phyloP scores from a whole-genome alignment of 2,329 filamentous ascomycete genomes.

The Pyricularia pennisetigena region DNA sequence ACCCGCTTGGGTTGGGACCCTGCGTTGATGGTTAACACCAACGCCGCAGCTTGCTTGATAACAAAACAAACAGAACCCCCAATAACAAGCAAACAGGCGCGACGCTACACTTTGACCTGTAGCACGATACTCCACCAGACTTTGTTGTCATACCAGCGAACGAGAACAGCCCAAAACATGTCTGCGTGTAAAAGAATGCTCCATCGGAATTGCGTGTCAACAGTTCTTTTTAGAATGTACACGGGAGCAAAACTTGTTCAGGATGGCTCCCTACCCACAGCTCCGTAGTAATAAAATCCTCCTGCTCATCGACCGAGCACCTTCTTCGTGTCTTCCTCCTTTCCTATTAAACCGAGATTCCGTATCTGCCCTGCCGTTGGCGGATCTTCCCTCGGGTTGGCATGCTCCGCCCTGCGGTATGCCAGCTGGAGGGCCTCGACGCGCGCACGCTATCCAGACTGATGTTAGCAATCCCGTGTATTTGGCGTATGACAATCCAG shows the following conservation, averaged over 20 bases:
- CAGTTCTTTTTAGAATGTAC: not conserved
- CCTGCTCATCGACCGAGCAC: conserved; percentile 27
- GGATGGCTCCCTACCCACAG: not conserved
- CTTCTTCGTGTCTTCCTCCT: conserved; percentile 69
- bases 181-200: not conserved
- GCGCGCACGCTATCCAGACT: conserved; percentile 56
- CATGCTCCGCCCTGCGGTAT: conserved; percentile 69
- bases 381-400: conserved; percentile 67
- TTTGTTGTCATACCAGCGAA: not conserved
- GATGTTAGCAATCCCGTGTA: not conserved
- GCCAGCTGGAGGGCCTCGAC: conserved; percentile 71
- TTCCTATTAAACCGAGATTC: conserved; percentile 73
- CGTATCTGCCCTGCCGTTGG: conserved; percentile 81
- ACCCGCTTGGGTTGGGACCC: not conserved
- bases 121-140: not conserved
- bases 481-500: not conserved
- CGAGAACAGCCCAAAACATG: not conserved
- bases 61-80: not conserved
- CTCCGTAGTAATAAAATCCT: not conserved
- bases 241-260: not conserved
- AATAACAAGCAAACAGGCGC: not conserved
- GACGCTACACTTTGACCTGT: not conserved
- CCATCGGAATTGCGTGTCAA: not conserved
- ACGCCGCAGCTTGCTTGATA: not conserved
- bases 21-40: not conserved